These are phyloP conservation scores for Ganoderma multipileum DNA, from an alignment of 1,284 basidiomycete species.

Conservation along the genomic window DNA sequence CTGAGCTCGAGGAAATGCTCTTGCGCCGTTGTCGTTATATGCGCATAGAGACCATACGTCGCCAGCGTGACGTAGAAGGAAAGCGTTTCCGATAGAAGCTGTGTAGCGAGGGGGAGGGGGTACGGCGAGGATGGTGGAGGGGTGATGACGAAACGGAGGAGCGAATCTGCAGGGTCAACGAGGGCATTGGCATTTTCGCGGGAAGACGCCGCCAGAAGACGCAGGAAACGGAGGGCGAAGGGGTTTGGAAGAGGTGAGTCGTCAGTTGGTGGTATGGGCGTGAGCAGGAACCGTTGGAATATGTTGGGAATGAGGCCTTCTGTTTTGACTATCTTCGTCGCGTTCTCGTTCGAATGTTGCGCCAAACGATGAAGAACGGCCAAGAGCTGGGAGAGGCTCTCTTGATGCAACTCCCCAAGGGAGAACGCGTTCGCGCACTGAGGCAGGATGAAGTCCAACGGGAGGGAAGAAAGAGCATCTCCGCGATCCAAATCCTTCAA, in stretches of 20 bases:
- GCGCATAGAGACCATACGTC: conserved; percentile 79
- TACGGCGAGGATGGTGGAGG: conserved; percentile 62
- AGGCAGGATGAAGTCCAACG: conserved; percentile 60
- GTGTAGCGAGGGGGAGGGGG: conserved; percentile 48
- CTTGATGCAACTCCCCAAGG: conserved; percentile 51
- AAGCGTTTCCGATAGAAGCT: conserved; percentile 67
- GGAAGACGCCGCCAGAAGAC: conserved; percentile 67
- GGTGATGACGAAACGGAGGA: conserved; percentile 79
- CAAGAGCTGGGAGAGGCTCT: conserved; percentile 66
- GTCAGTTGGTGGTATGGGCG: conserved; percentile 50
- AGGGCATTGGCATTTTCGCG: conserved; percentile 71
- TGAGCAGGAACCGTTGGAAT: conserved; percentile 62
- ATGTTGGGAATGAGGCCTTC: conserved; percentile 62
- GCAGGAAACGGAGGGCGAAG: conserved; percentile 65
- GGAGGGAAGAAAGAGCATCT: conserved; percentile 50
- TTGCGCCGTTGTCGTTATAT: conserved; percentile 69
- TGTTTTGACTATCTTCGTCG: conserved; percentile 59
- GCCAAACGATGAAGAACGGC: conserved; percentile 69
- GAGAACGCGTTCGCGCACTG: conserved; percentile 51
- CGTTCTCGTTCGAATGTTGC: conserved; percentile 59
- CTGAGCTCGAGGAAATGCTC: conserved; percentile 56
- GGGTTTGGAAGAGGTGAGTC: conserved; percentile 51
- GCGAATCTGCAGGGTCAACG: conserved; percentile 61
- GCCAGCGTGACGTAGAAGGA: conserved; percentile 72
- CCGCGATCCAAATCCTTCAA: conserved; percentile 42